Conservation (phyloP, 2,329 filamentous ascomycete genomes). For the Penicillium sp. region DNA sequence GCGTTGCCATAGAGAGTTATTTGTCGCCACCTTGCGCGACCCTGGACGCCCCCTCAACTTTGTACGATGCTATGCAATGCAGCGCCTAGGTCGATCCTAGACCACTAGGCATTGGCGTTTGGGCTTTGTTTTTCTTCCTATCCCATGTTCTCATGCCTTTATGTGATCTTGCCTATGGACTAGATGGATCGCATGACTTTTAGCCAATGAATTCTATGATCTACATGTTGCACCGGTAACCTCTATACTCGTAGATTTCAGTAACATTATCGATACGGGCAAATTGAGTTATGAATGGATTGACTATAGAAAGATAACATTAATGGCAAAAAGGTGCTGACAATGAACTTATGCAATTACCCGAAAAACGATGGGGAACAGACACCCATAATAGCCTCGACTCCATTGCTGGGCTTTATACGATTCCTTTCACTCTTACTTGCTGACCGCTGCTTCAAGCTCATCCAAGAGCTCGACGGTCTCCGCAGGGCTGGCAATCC, state of each 20-base stretch:
- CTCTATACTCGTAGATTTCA: not conserved
- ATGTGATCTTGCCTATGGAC: not conserved
- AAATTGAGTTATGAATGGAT: not conserved
- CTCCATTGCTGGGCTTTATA: not conserved
- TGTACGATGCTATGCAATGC: slow-evolving; percentile 20
- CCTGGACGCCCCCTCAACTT: slow-evolving; percentile 15
- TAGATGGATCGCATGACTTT: slow-evolving; percentile 1
- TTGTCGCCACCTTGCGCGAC: not conserved
- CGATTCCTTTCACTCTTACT: not conserved
- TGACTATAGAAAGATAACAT: not conserved
- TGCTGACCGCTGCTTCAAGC: slow-evolving; percentile 33
- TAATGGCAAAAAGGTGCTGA: no score
- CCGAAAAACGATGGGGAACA: not conserved
- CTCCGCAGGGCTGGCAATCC: slow-evolving; percentile 90
- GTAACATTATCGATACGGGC: not conserved
- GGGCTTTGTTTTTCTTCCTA: not conserved
- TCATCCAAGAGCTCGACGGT: slow-evolving; percentile 88
- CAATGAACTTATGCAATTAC: not conserved
- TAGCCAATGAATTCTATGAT: not conserved
- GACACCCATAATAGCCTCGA: not conserved
- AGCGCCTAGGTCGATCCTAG: slow-evolving; percentile 3
- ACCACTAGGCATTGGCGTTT: slow-evolving; percentile 11
- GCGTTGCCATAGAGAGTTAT: not conserved
- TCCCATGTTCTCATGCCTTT: not conserved
- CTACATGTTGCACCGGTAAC: not conserved